These are phyloP conservation scores for Diplodia seriata DNA, from an alignment of 2,329 filamentous ascomycete genomes.

Conservation along the genomic window DNA sequence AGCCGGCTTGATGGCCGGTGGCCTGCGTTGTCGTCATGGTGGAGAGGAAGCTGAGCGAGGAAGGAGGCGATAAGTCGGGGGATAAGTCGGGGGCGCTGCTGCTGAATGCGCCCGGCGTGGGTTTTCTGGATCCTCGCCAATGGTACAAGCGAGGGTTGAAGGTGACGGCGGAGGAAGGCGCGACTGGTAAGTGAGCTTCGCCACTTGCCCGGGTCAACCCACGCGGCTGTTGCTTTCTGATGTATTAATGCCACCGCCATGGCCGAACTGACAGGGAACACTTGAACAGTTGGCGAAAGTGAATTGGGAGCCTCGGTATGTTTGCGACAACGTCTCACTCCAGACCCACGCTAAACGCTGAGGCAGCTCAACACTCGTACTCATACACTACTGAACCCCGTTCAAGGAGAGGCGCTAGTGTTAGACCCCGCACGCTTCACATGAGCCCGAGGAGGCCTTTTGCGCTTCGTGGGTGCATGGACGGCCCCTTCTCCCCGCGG, in stretches of 20 bases:
- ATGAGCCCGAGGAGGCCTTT: constrained; percentile 8
- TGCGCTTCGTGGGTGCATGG: neutral
- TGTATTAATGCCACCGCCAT: neutral
- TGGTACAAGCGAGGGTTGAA: neutral
- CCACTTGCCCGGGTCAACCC: neutral
- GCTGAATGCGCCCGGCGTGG: neutral
- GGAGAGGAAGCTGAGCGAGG: neutral
- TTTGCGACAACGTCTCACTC: neutral
- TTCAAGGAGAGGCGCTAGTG: neutral
- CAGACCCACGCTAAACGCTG: neutral
- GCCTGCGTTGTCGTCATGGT: constrained; percentile 20
- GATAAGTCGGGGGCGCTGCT: neutral
- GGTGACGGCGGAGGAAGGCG: neutral
- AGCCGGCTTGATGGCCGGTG: constrained; percentile 2
- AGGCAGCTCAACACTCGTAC: neutral
- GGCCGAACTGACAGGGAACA: neutral
- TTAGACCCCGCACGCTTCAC: constrained; percentile 17
- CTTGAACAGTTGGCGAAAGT: neutral
- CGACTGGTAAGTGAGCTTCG: too few relatives aligned
- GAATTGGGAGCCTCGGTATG: neutral
- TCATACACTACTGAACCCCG: neutral
- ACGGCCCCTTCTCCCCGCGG: neutral
- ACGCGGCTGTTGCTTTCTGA: neutral
- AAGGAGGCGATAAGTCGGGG: neutral
- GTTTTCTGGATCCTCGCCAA: neutral